Base-by-base conservation (phyloP, 768 basidiomycete species). In the Omphalotus guepiniiformis region DNA sequence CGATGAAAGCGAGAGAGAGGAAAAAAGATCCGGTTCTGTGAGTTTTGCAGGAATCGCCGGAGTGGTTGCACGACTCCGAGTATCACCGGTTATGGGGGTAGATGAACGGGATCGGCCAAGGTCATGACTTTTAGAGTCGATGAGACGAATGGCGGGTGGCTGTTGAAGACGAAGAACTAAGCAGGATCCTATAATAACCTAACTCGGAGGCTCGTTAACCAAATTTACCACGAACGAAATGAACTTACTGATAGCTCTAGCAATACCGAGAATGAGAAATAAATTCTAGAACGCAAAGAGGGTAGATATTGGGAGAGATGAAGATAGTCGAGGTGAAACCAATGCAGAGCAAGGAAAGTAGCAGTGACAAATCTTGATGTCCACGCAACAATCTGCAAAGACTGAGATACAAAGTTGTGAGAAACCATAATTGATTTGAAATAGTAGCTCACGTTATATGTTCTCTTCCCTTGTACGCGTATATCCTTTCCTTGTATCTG, bases 401-500 rank as follows among this genome's bases (percentile, higher is more conserved):
- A 41, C 16, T 25, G 13, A 38, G 38, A 23, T 25, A 15, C 18
- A 11, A 39, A 40, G 25, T 23, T 4, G 28, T 41, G 25, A 25
- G 41, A 7, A 34, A 42, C 22, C 27, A 41, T 44, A 23, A 43
- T 1, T 4, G 18, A 28, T 9, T 35, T 21, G 23, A 39, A 30
- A 15, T 41, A 2, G 38, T 16, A 16, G 64, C 83, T 46, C 58
- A 85, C 88, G 52, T 78, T 80, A 58, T 91, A 87, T 48, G 63
- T 58, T 7, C 63, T 64, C 61, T 81, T 86, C 18, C 88, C 86
- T 22, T 70, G 73, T 28, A 88, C 68, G 40, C 85, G 79, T 19
- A 90, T 73, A 51, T 82, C 76, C 16, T 87, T 78, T 2, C 88
- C 86, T 68, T 90, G 87, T 34, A 76, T 67, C 55, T 78, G 75